Evolutionary conservation across 148 eudicot genomes (phyloP).

Genomic region (Camellia sinensis): DNA sequence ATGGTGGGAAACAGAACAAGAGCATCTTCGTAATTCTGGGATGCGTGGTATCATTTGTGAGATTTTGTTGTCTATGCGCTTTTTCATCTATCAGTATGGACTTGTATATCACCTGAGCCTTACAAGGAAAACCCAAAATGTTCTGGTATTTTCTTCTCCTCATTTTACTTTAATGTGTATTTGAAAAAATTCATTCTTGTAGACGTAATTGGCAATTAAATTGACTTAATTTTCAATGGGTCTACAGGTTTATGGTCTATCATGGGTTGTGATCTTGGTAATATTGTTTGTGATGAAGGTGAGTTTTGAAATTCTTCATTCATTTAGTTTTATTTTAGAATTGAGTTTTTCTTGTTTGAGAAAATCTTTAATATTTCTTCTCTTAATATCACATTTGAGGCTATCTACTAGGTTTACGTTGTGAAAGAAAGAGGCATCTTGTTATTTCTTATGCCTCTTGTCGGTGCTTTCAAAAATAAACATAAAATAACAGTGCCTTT

Average conservation of each 20-base stretch:
- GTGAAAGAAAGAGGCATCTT: not conserved
- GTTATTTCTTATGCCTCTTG: not conserved
- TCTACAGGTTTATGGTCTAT: conserved; percentile 61
- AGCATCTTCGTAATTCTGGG: conserved; percentile 61
- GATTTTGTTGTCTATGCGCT: conserved; percentile 55
- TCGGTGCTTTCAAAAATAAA: not conserved
- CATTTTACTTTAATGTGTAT: not conserved
- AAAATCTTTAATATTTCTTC: not conserved
- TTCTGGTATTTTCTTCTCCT: conserved; percentile 35
- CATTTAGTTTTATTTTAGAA: not conserved
- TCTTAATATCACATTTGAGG: not conserved
- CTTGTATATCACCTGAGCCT: conserved; percentile 61
- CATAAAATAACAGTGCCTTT: not conserved
- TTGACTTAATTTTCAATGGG: conserved; percentile 2
- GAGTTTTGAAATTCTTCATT: conserved; percentile 14
- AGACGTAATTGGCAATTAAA: not conserved
- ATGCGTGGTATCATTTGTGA: conserved; percentile 46
- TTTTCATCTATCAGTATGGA: conserved; percentile 67
- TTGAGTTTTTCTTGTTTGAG: not conserved
- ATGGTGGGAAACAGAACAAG: conserved; percentile 77
- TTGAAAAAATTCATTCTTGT: not conserved
- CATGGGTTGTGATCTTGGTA: conserved; percentile 58
- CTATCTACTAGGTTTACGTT: not conserved
- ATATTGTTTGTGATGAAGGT: conserved; percentile 60
- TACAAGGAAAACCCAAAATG: conserved; percentile 29